Evolutionary conservation across 805 yeast genomes (phyloP).

Genomic region (Kodamaea leandrae): DNA sequence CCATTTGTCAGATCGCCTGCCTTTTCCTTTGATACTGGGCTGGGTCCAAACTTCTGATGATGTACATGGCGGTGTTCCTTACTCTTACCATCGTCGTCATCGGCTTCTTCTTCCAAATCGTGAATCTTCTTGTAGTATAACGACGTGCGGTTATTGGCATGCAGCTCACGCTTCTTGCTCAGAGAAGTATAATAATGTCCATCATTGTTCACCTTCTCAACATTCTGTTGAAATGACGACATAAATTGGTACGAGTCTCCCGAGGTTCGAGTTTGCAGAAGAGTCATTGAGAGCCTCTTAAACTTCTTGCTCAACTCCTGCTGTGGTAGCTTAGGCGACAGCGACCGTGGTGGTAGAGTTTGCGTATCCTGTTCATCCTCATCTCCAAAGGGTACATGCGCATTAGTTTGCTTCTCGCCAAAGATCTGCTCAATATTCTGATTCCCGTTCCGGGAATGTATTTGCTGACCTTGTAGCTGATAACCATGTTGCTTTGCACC

Average conservation of each 20-base stretch:
- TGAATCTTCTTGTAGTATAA: slow-evolving; percentile 33
- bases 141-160: slow-evolving; percentile 21
- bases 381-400: too few relatives aligned
- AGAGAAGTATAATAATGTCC: slow-evolving; percentile 3
- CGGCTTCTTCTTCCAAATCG: slow-evolving; percentile 8
- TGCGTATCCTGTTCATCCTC: too few relatives aligned
- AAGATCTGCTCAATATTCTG: too few relatives aligned
- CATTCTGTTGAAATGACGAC: slow-evolving; percentile 38
- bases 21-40: not conserved
- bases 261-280: slow-evolving; percentile 34
- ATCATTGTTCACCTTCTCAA: slow-evolving; percentile 25
- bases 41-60: not conserved
- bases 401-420: too few relatives aligned
- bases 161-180: slow-evolving; percentile 3
- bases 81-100: not conserved
- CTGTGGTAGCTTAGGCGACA: slow-evolving; percentile 25
- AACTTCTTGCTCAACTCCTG: slow-evolving; percentile 35
- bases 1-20: slow-evolving; percentile 11
- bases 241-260: slow-evolving; percentile 41
- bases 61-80: not conserved
- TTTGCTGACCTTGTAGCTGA: too few relatives aligned
- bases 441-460: too few relatives aligned
- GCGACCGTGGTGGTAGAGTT: not conserved
- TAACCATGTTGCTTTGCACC: too few relatives aligned
- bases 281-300: slow-evolving; percentile 35